Base-by-base conservation (phyloP, 1,284 basidiomycete genomes). In the Schizopora paradoxa region DNA sequence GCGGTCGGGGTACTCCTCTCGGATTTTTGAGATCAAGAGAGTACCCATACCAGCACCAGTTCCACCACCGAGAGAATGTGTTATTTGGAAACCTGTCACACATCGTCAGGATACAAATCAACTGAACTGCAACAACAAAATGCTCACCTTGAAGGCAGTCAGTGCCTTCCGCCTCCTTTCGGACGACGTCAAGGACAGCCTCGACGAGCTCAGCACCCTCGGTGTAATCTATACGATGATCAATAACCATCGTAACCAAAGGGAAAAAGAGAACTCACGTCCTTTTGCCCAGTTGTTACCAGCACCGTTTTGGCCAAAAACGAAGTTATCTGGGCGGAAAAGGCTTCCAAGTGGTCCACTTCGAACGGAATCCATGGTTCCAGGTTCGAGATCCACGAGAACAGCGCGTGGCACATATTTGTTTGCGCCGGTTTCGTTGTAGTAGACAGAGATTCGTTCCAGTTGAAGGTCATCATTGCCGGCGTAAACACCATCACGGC, bases 371-470 rank as follows among this genome's bases (percentile, higher is more conserved):
- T 95, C 83, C 61, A 87, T 85, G n/a, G 96, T 94, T 26, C 90
- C 89, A n/a, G 84, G 74, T 65, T 97, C 93, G 41, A 97, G 72
- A 70, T 97, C 93, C 58, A 97, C 70, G 59, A 92, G 87, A 27
- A 94, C 79, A 54, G 88, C 91, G 45, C 93, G 79, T 13, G 93
- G 93, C 16, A 97, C 91, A 56, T 90, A 94, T 67, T 86, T 88
- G 77, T 86, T 88, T 52, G 79, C 77, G 56, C 86, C 86, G 60
- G 86, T 85, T 72, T 91, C 89, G 63, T 93, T 93, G 73, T 91
- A 95, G 77, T 94, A 95, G 56, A 94, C 91, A 61, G 86, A 89
- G 73, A 97, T 96, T 59, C 93, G 88, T 72, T 98, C 95, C 58
- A 98, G 86, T 73, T 98, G 95, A 58, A 92, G 82, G 71, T 97